These are phyloP conservation scores for Fusarium graminum DNA, from an alignment of 2,329 filamentous ascomycete genomes.

Conservation along the genomic window DNA sequence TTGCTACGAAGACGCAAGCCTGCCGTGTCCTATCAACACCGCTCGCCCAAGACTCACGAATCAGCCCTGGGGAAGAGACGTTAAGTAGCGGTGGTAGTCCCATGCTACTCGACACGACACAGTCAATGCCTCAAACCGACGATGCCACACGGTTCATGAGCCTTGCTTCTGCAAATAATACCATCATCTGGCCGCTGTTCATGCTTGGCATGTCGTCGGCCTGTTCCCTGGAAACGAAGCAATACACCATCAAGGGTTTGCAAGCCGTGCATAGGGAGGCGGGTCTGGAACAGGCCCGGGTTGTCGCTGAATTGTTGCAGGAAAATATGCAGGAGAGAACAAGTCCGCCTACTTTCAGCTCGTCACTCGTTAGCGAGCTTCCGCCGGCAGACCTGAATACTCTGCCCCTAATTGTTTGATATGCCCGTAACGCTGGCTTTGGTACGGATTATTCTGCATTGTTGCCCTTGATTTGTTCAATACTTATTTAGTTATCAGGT, in stretches of 20 bases:
- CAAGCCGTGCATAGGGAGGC: conserved; percentile 61
- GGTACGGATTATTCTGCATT: not conserved
- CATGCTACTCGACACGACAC: conserved; percentile 58
- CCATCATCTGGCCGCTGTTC: conserved; percentile 65
- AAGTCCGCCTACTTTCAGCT: conserved; percentile 3
- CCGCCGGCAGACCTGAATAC: conserved; percentile 46
- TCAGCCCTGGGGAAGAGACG: conserved; percentile 36
- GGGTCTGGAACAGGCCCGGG: conserved; percentile 60
- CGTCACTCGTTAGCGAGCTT: conserved; percentile 39
- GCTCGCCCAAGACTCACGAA: conserved; percentile 32
- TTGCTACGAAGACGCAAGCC: conserved; percentile 50
- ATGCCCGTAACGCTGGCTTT: not conserved
- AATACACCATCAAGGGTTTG: conserved; percentile 61
- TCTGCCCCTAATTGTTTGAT: conserved; percentile 50
- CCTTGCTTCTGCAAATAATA: conserved; percentile 62
- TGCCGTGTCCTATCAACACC: conserved; percentile 50
- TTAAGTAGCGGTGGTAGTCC: conserved; percentile 44
- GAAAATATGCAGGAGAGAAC: conserved; percentile 47
- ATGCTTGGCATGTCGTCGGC: conserved; percentile 62
- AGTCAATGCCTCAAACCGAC: conserved; percentile 52
- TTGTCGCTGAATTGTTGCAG: conserved; percentile 59
- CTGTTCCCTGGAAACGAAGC: conserved; percentile 57
- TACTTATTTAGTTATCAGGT: conserved; percentile 13
- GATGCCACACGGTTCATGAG: conserved; percentile 63
- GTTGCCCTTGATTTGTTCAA: conserved; percentile 7